Percentiles rank a stretch among this genome's conserved stretches.
phyloP scores from a whole-genome alignment of 2,329 filamentous ascomycete species.

The Fusarium denticulatum region DNA sequence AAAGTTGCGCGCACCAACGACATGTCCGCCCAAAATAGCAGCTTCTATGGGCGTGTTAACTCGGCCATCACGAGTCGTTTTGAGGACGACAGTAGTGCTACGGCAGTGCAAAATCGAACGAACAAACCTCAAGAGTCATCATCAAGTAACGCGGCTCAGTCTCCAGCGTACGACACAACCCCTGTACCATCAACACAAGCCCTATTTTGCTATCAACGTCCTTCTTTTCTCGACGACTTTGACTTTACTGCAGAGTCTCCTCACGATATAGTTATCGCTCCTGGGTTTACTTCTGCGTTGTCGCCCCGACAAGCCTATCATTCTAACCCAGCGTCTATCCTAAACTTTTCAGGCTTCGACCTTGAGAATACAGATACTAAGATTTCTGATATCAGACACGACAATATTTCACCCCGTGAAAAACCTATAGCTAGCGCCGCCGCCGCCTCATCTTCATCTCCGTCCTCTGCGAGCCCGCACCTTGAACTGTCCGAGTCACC shows the following conservation, averaged over 20 bases:
- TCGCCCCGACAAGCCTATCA: constrained; percentile 26
- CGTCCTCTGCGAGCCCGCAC: constrained; percentile 43
- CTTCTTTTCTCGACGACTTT: constrained; percentile 36
- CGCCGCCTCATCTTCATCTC: constrained; percentile 14
- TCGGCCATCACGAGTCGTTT: constrained; percentile 47
- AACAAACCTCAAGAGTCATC: neutral
- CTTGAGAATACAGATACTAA: neutral
- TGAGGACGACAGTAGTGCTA: constrained; percentile 41
- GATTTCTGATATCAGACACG: neutral
- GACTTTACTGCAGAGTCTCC: constrained; percentile 18
- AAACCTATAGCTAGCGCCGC: neutral
- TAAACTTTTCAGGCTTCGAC: constrained; percentile 25
- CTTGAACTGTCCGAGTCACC: constrained; percentile 45
- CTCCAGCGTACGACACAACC: constrained; percentile 21
- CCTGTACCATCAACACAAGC: constrained; percentile 6
- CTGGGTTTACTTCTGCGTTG: neutral
- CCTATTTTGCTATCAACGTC: constrained; percentile 31
- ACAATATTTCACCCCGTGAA: neutral
- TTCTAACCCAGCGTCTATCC: constrained; percentile 34
- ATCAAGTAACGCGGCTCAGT: neutral
- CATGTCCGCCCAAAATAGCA: constrained; percentile 41
- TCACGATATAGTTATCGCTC: neutral
- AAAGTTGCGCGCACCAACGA: constrained; percentile 41
- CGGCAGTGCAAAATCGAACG: neutral
- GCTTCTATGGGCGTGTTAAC: constrained; percentile 46